Conservation (phyloP, 441 rosid genomes). For the Cnidoscolus chayamansa region DNA sequence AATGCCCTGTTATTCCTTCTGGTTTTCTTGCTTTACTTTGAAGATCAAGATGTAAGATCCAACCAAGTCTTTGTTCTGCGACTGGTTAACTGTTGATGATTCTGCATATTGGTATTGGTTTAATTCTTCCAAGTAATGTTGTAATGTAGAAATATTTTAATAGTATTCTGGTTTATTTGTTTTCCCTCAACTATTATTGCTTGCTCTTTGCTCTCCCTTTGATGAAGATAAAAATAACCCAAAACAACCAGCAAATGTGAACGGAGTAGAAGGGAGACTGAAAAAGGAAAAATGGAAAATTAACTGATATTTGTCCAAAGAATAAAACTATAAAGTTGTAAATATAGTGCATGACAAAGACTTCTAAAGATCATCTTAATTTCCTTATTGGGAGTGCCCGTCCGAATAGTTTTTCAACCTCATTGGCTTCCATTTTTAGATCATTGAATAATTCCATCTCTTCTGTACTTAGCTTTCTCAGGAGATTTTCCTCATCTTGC, state of each 20-base stretch:
- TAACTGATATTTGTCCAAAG: background rate
- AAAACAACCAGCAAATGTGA: no score
- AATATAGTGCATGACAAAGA: background rate
- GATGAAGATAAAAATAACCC: no score
- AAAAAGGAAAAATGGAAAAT: no score
- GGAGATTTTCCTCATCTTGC: conserved; percentile 64
- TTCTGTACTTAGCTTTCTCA: conserved; percentile 59
- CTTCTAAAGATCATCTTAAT: conserved; percentile 40
- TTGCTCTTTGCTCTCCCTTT: background rate
- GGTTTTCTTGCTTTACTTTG: background rate
- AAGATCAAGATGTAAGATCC: background rate
- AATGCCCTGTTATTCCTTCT: conserved; percentile 44
- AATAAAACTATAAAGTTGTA: background rate
- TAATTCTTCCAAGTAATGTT: conserved; percentile 9
- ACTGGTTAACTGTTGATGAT: conserved; percentile 1
- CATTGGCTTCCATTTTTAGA: conserved; percentile 79
- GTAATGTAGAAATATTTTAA: background rate
- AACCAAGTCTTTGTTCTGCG: conserved; percentile 23
- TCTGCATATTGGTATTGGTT: conserved; percentile 7
- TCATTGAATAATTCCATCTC: conserved; percentile 64
- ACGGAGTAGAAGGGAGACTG: no score
- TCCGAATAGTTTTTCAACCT: conserved; percentile 82
- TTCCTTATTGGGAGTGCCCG: conserved; percentile 66
- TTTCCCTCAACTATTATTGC: background rate
- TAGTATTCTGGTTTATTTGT: background rate